phyloP scores from a whole-genome alignment of 306 rosid species.

The Malus fusca region DNA sequence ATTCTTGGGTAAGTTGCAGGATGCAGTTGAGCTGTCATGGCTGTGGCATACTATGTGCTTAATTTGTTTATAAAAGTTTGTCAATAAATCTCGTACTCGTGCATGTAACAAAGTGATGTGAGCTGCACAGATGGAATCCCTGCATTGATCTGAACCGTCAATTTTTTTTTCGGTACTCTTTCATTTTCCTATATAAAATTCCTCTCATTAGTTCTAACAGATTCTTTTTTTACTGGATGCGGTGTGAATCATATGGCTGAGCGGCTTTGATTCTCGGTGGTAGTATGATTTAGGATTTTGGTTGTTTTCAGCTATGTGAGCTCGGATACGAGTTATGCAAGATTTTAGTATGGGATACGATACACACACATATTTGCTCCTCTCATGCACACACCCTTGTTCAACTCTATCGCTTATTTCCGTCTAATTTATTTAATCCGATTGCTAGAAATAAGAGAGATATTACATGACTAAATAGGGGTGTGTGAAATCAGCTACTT shows the following conservation, averaged over 20 bases:
- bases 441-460: no score
- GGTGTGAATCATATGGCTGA: neutral
- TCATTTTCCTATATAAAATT: no score
- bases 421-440: no score
- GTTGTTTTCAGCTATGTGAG: neutral
- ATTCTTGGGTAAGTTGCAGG: neutral
- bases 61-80: neutral
- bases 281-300: neutral
- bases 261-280: neutral
- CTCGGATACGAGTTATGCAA: neutral
- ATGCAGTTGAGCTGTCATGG: neutral
- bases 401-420: no score
- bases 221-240: neutral
- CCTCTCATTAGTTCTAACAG: neutral
- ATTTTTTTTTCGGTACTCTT: neutral
- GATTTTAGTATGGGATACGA: neutral
- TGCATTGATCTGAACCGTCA: neutral
- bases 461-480: no score
- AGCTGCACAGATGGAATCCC: neutral
- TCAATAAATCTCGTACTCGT: neutral
- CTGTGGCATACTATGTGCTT: neutral
- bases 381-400: no score
- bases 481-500: no score
- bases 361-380: neutral
- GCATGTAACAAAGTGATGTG: neutral